Base-by-base conservation (phyloP, 2,329 filamentous ascomycete species). In the Trichoderma lentiforme region DNA sequence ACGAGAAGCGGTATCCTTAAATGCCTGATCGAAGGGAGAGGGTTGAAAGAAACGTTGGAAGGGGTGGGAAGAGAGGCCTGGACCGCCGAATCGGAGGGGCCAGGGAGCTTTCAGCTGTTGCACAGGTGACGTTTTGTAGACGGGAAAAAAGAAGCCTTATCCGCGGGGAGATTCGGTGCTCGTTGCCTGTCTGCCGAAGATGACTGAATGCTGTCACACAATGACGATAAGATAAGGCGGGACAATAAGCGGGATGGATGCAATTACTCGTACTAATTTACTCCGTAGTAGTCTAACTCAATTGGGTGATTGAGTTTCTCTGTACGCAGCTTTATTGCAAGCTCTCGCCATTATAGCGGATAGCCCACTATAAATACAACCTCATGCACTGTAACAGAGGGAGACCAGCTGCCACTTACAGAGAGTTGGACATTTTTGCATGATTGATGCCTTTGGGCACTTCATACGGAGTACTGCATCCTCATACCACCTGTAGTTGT, bases 191-290 rank as follows among this genome's bases (percentile, higher is more conserved):
- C 63, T 39, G 63, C 47, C 34, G 51, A 53, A 58, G 63, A 65
- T 53, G 43, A 65, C 64, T 57, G 64, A n/a, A 70, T 70, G 67
- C 67, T 70, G 70, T 72, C 71, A 72, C 71, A 69, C 58, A 58
- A 63, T 57, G n/a, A 39, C 65, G 71, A 72, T 72, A 72, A 72
- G 71, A 72, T 72, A 72, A 72, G 36, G 21, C 56, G 21, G 28
- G 57, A 34, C 28, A 34, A 34, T 32, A 26, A 43, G 39, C 39
- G 39, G 39, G 39, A 24, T 28, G 12, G 56, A 58, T 47, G 47
- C n/a, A 53, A 53, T 24, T 53, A 53, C 21, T 21, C 21, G n/a
- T 53, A 53, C 21, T 53, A 43, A 43, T 18, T 43, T 1, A 34
- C 11, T 34, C 32, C 30, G 30, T 30, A 43, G 39, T 8, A 4